A percentile compares a stretch with the other conserved stretches of the same genome.
These are phyloP conservation scores for Fomitopsis schrenkii DNA, from an alignment of 1,284 basidiomycete species.

Conservation along the genomic window DNA sequence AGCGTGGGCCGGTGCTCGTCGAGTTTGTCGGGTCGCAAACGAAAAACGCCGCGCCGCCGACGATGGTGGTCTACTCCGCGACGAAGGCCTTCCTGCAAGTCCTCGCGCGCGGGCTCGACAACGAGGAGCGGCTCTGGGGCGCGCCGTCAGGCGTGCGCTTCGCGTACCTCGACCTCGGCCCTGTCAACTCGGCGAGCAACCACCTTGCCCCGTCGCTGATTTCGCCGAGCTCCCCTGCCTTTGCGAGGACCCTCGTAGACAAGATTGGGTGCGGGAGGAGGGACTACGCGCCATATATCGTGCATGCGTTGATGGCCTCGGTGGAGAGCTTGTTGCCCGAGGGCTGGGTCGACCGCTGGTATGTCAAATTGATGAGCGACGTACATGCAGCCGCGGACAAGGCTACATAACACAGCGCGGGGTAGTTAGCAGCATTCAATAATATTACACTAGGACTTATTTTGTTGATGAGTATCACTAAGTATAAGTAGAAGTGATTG, in stretches of 20 bases:
- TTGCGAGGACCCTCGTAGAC: slow-evolving; percentile 14
- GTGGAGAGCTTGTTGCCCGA: background rate
- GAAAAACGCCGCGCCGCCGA: slow-evolving; percentile 16
- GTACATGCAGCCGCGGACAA: background rate
- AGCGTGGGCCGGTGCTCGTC: slow-evolving; percentile 19
- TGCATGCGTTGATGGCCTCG: background rate
- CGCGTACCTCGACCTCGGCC: slow-evolving; percentile 19
- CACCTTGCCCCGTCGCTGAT: slow-evolving; percentile 7
- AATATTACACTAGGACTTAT: too few species aligned
- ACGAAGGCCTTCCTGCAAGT: slow-evolving; percentile 22
- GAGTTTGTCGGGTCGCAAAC: slow-evolving; percentile 23
- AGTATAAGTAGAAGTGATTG: too few species aligned
- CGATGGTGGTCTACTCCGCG: slow-evolving; percentile 21
- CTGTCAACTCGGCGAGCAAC: slow-evolving; percentile 15
- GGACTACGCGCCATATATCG: background rate
- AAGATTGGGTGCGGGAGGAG: background rate
- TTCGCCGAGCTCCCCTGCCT: slow-evolving; percentile 15
- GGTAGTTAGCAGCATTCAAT: too few species aligned
- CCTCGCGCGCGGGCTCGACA: slow-evolving; percentile 21
- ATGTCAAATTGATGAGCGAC: background rate
- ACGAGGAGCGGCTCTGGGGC: slow-evolving; percentile 20
- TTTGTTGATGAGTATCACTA: too few species aligned
- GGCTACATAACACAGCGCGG: background rate
- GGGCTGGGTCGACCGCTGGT: background rate
- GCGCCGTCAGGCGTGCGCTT: slow-evolving; percentile 19